Evolutionary conservation across 257 asterid genomes (phyloP), one percentile per base, ranked within the genome.

Genomic region (Haberlea rhodopensis): DNA sequence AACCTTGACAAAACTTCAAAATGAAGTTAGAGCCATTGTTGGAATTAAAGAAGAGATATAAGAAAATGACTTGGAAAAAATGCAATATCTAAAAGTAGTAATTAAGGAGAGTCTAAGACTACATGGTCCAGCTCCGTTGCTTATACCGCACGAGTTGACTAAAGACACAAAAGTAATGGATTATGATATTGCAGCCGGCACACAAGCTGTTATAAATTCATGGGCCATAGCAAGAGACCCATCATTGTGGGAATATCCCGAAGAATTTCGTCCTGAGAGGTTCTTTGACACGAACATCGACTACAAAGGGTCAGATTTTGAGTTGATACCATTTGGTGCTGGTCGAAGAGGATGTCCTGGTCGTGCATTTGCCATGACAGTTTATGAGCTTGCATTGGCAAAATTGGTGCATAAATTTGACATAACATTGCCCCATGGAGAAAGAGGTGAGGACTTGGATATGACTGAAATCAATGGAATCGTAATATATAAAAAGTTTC

Each of bases 331-430:
- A 1, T 87, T 82, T 54, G 92, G 95, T 1, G 76, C 83, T 0
- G 95, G 92, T 0, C 57, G 87, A 46, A 80, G 89, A 49, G 81
- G 75, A 0, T 87, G 91, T 26, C 92, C 86, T 0, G 95, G 85
- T 3, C 66, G 72, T 6, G 3, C 63, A 0, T 79, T 77, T 46
- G 79, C 65, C 0, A n/a, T 55, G 48, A 56, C 65, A 0, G 32
- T 67, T 2, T 37, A 6, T 40, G 90, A 81, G 62, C 70, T 83
- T 18, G 80, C 70, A 5, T 16, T 83, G 1, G 86, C 90, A 5
- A 79, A 61, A 6, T 22, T 83, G 56, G 60, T 83, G 57, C 73
- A 67, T 27, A 68, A 73, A 8, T 84, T 87, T 34, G 43, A 79
- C 52, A 80, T 74, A 6, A 56, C 45, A 18, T 48, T 69, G 72